Evolutionary conservation across 257 asterid species (phyloP).

Genomic region (Gentiana straminea): DNA sequence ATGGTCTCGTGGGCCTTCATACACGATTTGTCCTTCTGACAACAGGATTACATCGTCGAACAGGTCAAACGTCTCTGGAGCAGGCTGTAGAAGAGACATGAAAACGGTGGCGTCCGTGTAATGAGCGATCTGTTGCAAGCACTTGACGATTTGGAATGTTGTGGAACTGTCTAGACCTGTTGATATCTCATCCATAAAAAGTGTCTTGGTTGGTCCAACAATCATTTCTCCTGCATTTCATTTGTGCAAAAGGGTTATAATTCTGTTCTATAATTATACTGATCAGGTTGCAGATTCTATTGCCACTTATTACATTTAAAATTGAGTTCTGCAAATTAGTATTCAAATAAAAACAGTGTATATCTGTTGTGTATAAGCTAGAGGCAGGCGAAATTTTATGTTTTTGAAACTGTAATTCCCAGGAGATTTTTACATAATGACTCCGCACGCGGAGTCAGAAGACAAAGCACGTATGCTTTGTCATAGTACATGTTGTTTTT

Average conservation of each 20-base stretch:
- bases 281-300: too few relatives aligned
- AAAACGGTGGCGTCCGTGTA: conserved; percentile 46
- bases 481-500: too few relatives aligned
- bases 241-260: background rate
- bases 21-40: conserved; percentile 60
- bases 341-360: too few relatives aligned
- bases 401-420: too few relatives aligned
- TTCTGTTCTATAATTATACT: too few relatives aligned
- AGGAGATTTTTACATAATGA: too few relatives aligned
- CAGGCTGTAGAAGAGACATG: conserved; percentile 75
- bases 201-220: conserved; percentile 59
- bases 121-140: conserved; percentile 55
- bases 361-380: too few relatives aligned
- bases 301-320: too few relatives aligned
- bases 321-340: too few relatives aligned
- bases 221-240: conserved; percentile 56
- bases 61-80: conserved; percentile 58
- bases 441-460: too few relatives aligned
- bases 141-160: conserved; percentile 57
- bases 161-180: conserved; percentile 80
- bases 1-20: conserved; percentile 55
- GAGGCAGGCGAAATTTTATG: too few relatives aligned
- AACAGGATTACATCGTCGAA: conserved; percentile 64
- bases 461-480: too few relatives aligned
- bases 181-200: conserved; percentile 73